Percentiles rank a stretch among this genome's conserved stretches.
These are phyloP conservation scores for Lentinula sp. DNA, from an alignment of 768 basidiomycete species.

Conservation along the genomic window DNA sequence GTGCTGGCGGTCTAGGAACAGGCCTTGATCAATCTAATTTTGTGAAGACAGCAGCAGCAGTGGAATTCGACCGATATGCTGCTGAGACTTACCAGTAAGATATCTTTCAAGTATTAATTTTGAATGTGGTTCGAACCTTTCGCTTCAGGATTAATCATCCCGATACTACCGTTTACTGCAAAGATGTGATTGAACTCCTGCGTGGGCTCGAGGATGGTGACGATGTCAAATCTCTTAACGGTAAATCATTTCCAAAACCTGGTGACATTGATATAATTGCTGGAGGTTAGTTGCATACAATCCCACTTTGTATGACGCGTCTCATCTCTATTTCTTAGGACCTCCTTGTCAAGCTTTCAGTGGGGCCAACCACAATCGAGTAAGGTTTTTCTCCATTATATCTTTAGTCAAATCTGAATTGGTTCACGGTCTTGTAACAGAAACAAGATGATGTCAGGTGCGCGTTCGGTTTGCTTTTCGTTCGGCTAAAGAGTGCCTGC, in stretches of 20 bases:
- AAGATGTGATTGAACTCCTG: slow-evolving; percentile 55
- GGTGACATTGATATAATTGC: slow-evolving; percentile 67
- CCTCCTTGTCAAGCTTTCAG: slow-evolving; percentile 77
- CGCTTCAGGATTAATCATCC: slow-evolving; percentile 56
- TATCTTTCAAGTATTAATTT: not conserved
- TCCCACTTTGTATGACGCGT: not conserved
- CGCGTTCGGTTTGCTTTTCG: not conserved
- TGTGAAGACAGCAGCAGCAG: slow-evolving; percentile 62
- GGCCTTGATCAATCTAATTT: slow-evolving; percentile 58
- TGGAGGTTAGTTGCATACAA: slow-evolving; percentile 41
- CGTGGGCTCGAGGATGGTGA: not conserved
- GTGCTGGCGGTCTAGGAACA: slow-evolving; percentile 70
- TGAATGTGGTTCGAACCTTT: not conserved
- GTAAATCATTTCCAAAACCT: slow-evolving; percentile 39
- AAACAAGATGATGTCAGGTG: slow-evolving; percentile 58
- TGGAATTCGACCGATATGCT: slow-evolving; percentile 60
- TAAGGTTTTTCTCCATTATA: slow-evolving; percentile 17
- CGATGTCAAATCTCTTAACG: not conserved
- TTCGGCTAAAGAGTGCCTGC: not conserved
- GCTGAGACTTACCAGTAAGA: slow-evolving; percentile 58
- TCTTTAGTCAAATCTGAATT: not conserved
- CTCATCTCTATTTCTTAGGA: slow-evolving; percentile 29
- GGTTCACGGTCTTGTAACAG: slow-evolving; percentile 21
- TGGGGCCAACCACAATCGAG: slow-evolving; percentile 54
- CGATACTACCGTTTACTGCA: slow-evolving; percentile 52